These are phyloP conservation scores for Ceratobasidium sp. DNA, from an alignment of 1,284 basidiomycete species.

Conservation along the genomic window DNA sequence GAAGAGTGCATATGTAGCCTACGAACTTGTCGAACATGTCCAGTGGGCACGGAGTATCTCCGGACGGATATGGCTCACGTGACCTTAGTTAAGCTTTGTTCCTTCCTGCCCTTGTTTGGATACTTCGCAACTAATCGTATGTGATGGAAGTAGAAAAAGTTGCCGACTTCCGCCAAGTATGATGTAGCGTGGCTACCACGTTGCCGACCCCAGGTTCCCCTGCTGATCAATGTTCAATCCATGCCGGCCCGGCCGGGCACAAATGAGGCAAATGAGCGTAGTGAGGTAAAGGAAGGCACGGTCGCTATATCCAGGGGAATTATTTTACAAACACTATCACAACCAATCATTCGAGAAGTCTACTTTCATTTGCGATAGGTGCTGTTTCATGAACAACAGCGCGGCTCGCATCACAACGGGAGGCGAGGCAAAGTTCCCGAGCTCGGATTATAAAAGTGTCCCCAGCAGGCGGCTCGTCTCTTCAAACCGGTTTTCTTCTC, in stretches of 20 bases:
- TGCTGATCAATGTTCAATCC: background rate
- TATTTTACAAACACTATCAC: constrained; percentile 5
- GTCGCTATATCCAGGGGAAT: constrained; percentile 14
- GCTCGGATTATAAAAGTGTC: background rate
- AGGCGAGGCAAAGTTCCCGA: constrained; percentile 4
- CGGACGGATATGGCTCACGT: background rate
- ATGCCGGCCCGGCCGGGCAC: constrained; percentile 2
- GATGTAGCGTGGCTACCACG: constrained; percentile 13
- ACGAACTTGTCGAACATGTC: too few species aligned
- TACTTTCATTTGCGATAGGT: background rate
- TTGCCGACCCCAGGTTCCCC: constrained; percentile 6
- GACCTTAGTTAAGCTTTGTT: background rate
- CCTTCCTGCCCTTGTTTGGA: background rate
- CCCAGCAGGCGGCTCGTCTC: background rate
- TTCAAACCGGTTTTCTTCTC: background rate
- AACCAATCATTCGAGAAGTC: background rate
- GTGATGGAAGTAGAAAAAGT: background rate
- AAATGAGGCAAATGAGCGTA: constrained; percentile 4
- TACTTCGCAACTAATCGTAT: background rate
- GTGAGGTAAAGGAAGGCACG: constrained; percentile 14
- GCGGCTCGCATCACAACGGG: constrained; percentile 12
- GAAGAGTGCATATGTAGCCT: too few species aligned
- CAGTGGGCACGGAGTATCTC: too few species aligned
- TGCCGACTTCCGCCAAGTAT: constrained; percentile 6
- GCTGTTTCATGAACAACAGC: background rate